Percentiles rank a stretch among this genome's conserved stretches.
These are phyloP conservation scores for Porogramme epimiltina DNA, from an alignment of 1,284 basidiomycete genomes.

Conservation along the genomic window DNA sequence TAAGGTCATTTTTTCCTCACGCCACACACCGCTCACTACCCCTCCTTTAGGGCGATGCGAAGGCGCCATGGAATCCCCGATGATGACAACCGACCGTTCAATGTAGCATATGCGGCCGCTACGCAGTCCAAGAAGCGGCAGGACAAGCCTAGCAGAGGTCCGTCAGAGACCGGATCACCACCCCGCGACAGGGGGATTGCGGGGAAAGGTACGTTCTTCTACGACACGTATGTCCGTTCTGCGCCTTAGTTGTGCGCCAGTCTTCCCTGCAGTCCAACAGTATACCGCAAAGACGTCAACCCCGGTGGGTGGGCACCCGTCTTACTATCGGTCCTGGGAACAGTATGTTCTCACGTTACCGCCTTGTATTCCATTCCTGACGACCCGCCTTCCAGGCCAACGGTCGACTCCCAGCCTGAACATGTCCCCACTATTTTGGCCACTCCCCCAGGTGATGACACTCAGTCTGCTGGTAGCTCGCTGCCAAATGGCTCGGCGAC, in stretches of 20 bases:
- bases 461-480: not conserved
- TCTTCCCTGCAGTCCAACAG: not conserved
- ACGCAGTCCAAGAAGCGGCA: slow-evolving; percentile 48
- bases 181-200: not conserved
- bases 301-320: not conserved
- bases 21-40: slow-evolving; percentile 4
- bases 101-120: slow-evolving; percentile 78
- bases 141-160: slow-evolving; percentile 9
- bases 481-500: not conserved
- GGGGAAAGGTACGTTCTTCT: not conserved
- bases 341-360: not conserved
- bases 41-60: slow-evolving; percentile 50
- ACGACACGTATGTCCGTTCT: not conserved
- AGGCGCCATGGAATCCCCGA: slow-evolving; percentile 81
- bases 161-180: not conserved
- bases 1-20: not conserved
- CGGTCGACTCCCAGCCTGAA: no score
- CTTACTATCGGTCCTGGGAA: not conserved
- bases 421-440: no score
- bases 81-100: slow-evolving; percentile 76
- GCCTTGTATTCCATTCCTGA: not conserved
- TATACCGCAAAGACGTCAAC: not conserved
- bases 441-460: no score
- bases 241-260: not conserved
- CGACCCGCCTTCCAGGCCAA: no score